A percentile compares a stretch with the other conserved stretches of the same genome.
These are phyloP conservation scores for Pichia nakasei DNA, from an alignment of 805 yeast genomes.

Conservation along the genomic window DNA sequence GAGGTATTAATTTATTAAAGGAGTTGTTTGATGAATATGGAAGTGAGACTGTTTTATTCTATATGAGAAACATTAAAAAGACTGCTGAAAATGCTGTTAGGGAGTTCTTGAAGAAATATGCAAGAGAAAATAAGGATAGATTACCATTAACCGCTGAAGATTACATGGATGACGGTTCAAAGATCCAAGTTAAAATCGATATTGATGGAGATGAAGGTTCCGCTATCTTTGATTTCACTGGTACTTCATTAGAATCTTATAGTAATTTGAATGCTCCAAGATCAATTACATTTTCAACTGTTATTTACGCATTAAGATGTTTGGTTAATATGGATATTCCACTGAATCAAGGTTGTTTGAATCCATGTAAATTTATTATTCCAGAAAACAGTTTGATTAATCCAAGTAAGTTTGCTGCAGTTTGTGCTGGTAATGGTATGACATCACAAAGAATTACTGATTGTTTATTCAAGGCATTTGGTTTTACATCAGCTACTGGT, in stretches of 20 bases:
- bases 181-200: conserved; percentile 43
- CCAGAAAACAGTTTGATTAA: conserved; percentile 57
- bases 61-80: conserved; percentile 75
- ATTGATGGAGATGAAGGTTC: conserved; percentile 37
- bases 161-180: conserved; percentile 74
- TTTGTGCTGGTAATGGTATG: conserved; percentile 90
- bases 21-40: conserved; percentile 58
- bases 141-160: conserved; percentile 48
- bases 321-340: conserved; percentile 85
- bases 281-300: conserved; percentile 84
- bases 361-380: conserved; percentile 61
- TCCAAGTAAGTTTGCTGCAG: conserved; percentile 86
- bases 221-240: conserved; percentile 75
- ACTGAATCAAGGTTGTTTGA: conserved; percentile 84
- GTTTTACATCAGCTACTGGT: conserved; percentile 90
- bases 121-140: conserved; percentile 20
- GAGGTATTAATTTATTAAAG: conserved; percentile 63
- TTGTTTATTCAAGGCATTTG: conserved; percentile 76
- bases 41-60: conserved; percentile 47
- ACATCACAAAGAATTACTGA: conserved; percentile 93
- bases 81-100: conserved; percentile 69
- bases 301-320: conserved; percentile 77
- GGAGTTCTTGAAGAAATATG: conserved; percentile 36
- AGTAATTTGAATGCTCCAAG: conserved; percentile 90
- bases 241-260: conserved; percentile 76